These are phyloP conservation scores for Paramecium primaurelia DNA, from an alignment of 73 alveolate species.

Conservation along the genomic window DNA sequence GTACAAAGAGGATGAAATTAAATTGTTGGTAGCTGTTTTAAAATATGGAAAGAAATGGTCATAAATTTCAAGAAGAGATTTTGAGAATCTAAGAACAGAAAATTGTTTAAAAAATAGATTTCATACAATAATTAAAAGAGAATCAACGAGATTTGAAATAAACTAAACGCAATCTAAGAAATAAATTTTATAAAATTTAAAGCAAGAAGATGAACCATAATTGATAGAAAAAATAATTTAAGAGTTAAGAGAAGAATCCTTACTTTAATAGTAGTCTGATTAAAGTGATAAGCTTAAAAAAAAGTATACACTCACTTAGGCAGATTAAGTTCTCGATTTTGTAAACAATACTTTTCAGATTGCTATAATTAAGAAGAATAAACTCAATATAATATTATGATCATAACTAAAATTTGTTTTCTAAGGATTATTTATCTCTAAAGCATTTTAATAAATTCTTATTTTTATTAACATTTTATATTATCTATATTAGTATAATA, in stretches of 20 bases:
- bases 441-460: not conserved
- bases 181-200: not conserved
- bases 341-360: not conserved
- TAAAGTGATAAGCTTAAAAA: not conserved
- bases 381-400: not conserved
- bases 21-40: not conserved
- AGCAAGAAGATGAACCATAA: not conserved
- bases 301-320: not conserved
- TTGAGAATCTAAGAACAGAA: not conserved
- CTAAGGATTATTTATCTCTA: not conserved
- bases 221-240: not conserved
- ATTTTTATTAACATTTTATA: too few relatives aligned
- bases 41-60: not conserved
- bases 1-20: not conserved
- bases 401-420: not conserved
- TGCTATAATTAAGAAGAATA: not conserved
- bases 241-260: not conserved
- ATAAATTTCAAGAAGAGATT: not conserved
- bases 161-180: not conserved
- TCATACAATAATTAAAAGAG: not conserved
- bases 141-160: not conserved
- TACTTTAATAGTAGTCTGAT: not conserved
- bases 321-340: not conserved
- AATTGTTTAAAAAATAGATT: slow-evolving; percentile 2
- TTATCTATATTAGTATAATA: too few relatives aligned